These are phyloP conservation scores for Lecanicillium sp. DNA, from an alignment of 2,329 filamentous ascomycete genomes.

Conservation along the genomic window DNA sequence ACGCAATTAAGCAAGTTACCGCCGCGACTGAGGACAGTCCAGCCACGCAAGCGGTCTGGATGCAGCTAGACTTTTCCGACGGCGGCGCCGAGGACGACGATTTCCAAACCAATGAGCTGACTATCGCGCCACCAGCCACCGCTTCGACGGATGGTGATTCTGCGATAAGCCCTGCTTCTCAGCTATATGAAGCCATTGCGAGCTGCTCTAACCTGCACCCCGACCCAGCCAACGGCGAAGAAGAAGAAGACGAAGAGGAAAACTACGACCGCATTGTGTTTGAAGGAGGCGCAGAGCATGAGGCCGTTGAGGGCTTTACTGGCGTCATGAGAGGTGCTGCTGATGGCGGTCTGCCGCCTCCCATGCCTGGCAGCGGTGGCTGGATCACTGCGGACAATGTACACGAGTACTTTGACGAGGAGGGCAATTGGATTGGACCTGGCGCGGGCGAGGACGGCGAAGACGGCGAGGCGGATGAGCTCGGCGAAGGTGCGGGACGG, in stretches of 20 bases:
- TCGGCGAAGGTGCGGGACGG: conserved; percentile 58
- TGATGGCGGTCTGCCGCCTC: conserved; percentile 50
- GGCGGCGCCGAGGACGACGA: conserved; percentile 53
- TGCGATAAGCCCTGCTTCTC: conserved; percentile 17
- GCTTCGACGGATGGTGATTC: conserved; percentile 12
- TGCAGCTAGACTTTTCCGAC: conserved; percentile 59
- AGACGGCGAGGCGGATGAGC: conserved; percentile 35
- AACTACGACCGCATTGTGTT: conserved; percentile 48
- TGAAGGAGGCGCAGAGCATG: conserved; percentile 39
- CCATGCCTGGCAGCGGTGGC: conserved; percentile 64
- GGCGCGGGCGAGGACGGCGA: conserved; percentile 23
- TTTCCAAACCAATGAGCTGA: conserved; percentile 58
- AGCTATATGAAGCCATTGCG: conserved; percentile 62
- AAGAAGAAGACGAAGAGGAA: conserved; percentile 49
- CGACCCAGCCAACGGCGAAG: conserved; percentile 49
- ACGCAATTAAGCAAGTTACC: conserved; percentile 58
- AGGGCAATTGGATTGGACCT: conserved; percentile 66
- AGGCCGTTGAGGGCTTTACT: conserved; percentile 47
- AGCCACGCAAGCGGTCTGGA: conserved; percentile 46
- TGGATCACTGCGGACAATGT: conserved; percentile 94
- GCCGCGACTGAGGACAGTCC: conserved; percentile 25
- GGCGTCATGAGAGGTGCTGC: conserved; percentile 42
- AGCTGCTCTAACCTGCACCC: conserved; percentile 70
- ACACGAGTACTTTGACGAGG: conserved; percentile 70
- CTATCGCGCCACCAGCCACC: conserved; percentile 44